phyloP scores from a whole-genome alignment of 2,329 filamentous ascomycete genomes.

The Beauveria bassiana region DNA sequence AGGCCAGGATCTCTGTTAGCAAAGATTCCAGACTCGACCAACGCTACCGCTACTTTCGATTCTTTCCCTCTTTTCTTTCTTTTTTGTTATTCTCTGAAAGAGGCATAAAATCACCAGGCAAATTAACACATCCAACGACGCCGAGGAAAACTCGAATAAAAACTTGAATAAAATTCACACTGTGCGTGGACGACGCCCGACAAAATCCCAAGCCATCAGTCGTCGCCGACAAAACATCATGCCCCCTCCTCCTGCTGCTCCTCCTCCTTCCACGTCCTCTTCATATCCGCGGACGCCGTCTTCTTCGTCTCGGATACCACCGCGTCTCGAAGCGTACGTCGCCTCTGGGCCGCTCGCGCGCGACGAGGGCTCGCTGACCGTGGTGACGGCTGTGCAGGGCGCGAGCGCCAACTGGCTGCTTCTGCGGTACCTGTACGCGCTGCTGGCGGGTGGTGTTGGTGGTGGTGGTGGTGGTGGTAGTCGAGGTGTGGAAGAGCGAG shows the following conservation, averaged over 20 bases:
- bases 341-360: slow-evolving; percentile 37
- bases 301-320: slow-evolving; percentile 41
- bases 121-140: too few species aligned
- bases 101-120: too few species aligned
- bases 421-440: slow-evolving; percentile 40
- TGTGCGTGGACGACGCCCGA: too few species aligned
- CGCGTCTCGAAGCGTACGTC: slow-evolving; percentile 58
- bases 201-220: neutral
- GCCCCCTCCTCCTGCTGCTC: neutral
- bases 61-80: neutral
- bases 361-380: slow-evolving; percentile 46
- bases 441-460: slow-evolving; percentile 15
- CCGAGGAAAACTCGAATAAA: neutral
- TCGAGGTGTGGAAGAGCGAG: slow-evolving; percentile 14
- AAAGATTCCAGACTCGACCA: neutral
- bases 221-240: neutral
- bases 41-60: neutral
- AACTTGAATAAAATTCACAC: neutral
- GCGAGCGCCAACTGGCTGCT: slow-evolving; percentile 60
- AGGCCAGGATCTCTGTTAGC: neutral
- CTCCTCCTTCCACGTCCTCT: slow-evolving; percentile 19
- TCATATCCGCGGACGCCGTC: neutral
- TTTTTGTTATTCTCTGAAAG: neutral
- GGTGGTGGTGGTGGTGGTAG: slow-evolving; percentile 18
- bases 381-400: slow-evolving; percentile 61